Percentiles rank a stretch among this genome's conserved stretches.
Evolutionary conservation across 2,329 filamentous ascomycete species (phyloP).

Genomic region (Diaporthe vexans): DNA sequence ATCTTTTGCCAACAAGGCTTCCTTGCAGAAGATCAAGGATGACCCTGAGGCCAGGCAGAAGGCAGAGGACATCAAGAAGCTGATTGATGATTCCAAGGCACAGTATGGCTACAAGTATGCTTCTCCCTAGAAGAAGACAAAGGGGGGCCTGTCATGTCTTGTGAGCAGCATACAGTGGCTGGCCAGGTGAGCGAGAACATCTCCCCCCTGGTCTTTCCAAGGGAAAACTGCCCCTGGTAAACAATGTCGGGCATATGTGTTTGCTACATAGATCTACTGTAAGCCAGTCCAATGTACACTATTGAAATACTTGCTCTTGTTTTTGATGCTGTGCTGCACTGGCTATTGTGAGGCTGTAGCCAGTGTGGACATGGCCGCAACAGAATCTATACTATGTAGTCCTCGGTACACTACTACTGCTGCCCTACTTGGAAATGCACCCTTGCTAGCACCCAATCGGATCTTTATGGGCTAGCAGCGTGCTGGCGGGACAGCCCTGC

Average conservation of each 20-base stretch:
- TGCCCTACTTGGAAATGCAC: not conserved
- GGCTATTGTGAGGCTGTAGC: not conserved
- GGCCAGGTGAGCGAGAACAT: not conserved
- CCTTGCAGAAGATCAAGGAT: slow-evolving; percentile 56
- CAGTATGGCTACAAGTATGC: slow-evolving; percentile 63
- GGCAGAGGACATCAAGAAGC: slow-evolving; percentile 53
- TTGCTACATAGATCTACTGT: not conserved
- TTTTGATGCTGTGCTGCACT: not conserved
- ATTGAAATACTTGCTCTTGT: not conserved
- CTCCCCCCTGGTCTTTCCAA: too few relatives aligned
- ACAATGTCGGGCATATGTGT: not conserved
- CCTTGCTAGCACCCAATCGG: not conserved
- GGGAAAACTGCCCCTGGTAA: too few relatives aligned
- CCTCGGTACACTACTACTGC: not conserved
- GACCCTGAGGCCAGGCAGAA: slow-evolving; percentile 62
- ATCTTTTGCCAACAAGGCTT: slow-evolving; percentile 55
- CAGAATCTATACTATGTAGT: not conserved
- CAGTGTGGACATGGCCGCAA: not conserved
- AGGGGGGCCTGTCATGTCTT: not conserved
- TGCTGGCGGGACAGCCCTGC: not conserved
- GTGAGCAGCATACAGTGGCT: not conserved
- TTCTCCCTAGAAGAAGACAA: slow-evolving; percentile 51
- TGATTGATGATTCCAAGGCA: slow-evolving; percentile 58
- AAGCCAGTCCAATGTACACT: not conserved
- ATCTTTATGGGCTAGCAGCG: not conserved